A percentile compares a stretch with the other conserved stretches of the same genome.
Conservation (phyloP, 805 yeast species). For the Candida schatavii region DNA sequence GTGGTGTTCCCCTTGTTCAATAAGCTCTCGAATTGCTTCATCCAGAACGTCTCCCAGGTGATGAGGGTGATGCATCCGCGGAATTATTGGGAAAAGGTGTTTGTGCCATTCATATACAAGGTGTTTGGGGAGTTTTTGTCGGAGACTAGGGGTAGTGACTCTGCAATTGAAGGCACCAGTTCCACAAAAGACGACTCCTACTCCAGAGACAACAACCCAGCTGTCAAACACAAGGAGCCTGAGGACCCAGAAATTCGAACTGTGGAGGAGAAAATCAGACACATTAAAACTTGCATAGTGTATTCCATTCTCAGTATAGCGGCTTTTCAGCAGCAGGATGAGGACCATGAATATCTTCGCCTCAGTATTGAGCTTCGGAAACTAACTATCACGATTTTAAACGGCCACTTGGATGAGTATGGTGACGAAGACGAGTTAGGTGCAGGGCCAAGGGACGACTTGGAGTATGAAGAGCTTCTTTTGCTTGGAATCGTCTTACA, state of each 20-base stretch:
- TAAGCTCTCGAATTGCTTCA: constrained; percentile 16
- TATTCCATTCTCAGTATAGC: constrained; percentile 24
- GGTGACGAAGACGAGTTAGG: constrained; percentile 19
- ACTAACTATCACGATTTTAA: constrained; percentile 31
- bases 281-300: constrained; percentile 22
- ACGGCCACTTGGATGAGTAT: constrained; percentile 40
- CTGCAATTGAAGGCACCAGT: constrained; percentile 8
- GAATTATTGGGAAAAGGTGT: constrained; percentile 27
- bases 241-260: constrained; percentile 1
- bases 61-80: constrained; percentile 19
- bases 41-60: constrained; percentile 22
- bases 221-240: no score
- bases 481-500: constrained; percentile 35
- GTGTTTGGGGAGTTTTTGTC: constrained; percentile 27
- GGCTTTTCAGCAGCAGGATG: constrained; percentile 14
- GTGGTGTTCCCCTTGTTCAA: constrained; percentile 15
- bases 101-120: constrained; percentile 29
- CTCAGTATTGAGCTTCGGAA: constrained; percentile 35
- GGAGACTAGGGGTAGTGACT: constrained; percentile 11
- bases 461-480: constrained; percentile 28
- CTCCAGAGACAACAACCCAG: neutral
- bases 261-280: constrained; percentile 9
- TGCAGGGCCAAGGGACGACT: neutral
- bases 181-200: neutral
- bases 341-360: constrained; percentile 17